Percentiles rank a stretch among this genome's conserved stretches.
Evolutionary conservation across 306 rosid species (phyloP).

Genomic region (Ammopiptanthus mongolicus): DNA sequence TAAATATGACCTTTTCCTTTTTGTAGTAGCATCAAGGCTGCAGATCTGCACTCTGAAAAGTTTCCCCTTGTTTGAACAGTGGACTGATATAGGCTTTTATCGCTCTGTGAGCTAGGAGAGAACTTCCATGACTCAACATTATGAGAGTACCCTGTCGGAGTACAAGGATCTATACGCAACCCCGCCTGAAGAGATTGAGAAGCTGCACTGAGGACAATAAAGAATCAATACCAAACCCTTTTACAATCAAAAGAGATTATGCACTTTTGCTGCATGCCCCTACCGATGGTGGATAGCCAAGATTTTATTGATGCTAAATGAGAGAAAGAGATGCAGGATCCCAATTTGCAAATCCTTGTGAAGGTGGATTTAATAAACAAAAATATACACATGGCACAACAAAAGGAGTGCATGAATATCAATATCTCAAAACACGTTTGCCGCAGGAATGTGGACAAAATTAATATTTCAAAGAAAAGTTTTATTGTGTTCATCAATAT

Average conservation of each 20-base stretch:
- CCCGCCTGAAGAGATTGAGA: conserved; percentile 47
- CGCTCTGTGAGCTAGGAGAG: conserved; percentile 45
- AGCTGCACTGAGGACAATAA: conserved; percentile 51
- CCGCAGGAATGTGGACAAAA: neutral
- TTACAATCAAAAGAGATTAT: neutral
- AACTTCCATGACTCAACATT: conserved; percentile 39
- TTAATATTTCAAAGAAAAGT: neutral
- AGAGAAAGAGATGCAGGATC: neutral
- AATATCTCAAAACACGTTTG: neutral
- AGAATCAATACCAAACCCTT: conserved; percentile 28
- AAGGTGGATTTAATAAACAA: neutral
- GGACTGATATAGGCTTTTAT: conserved; percentile 28
- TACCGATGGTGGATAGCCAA: neutral
- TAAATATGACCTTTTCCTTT: conserved; percentile 72
- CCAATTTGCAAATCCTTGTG: conserved; percentile 3
- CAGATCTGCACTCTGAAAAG: conserved; percentile 89
- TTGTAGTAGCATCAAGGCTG: conserved; percentile 68
- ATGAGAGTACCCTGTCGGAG: conserved; percentile 71
- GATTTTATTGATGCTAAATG: neutral
- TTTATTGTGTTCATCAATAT: neutral
- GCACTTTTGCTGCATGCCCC: neutral
- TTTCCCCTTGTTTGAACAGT: conserved; percentile 67
- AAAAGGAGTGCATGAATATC: neutral
- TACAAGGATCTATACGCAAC: conserved; percentile 69
- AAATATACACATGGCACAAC: neutral